Base-by-base conservation (phyloP, 148 eudicot species). In the Spergularia marina region DNA sequence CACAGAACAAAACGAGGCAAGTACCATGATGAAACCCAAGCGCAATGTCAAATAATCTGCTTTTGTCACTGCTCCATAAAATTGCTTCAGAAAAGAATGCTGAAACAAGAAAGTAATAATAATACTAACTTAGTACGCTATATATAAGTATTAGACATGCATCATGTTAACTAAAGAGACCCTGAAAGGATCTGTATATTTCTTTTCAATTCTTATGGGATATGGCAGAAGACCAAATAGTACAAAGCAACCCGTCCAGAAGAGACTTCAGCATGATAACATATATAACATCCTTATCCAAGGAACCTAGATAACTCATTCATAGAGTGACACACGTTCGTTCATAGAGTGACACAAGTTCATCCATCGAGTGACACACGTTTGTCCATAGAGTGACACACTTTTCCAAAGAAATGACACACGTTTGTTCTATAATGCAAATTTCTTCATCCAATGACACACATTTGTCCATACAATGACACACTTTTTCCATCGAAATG, bases 21-120 rank as follows among this genome's bases (percentile, higher is more conserved):
- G 60, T 80, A 91, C 99, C 90, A 61, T 88, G 30, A 95, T 90
- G 80, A 95, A 95, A 71, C 97, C 97, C 69, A 85, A 77, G 73
- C 99, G 84, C 76, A 95, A 83, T 44, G 97, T 82, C 68, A 80
- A 5, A 68, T 95, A 95, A 73, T 95, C 97, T 68, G 94, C 80
- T 79, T 83, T 91, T 70, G 94, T 92, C 51, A 95, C 97, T 11
- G 99, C 90, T 65, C 84, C 96, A 87, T 92, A 91, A 80, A 95
- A 92, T 84, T 95, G 99, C 86, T 95, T 95, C 65, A 81, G 57
- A 72, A 95, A 95, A 30, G 92, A 85, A 81, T 83, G 82, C 98
- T 94, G 94, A 60, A 83, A 73, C 60, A 41, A 15, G 18, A 51
- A 5, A 69, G 4, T 21, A 56, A 75, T 25, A 79, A 5, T 53